Conservation (phyloP, 768 basidiomycete species). For the Exsudoporus frostii region DNA sequence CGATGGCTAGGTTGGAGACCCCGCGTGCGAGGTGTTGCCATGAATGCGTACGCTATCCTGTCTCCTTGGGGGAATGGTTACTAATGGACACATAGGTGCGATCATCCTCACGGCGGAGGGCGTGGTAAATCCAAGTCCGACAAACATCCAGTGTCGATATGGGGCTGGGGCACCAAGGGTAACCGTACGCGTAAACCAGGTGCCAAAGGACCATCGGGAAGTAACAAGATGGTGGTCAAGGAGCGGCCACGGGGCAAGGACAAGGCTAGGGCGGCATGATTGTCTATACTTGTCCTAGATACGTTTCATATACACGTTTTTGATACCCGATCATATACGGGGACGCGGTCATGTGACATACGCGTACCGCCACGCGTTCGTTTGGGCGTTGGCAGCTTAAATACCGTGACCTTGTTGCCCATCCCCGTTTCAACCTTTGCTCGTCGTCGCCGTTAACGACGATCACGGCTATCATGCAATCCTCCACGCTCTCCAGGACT, state of each 20-base stretch:
- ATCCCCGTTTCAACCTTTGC: not conserved
- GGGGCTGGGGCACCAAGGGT: slow-evolving; percentile 92
- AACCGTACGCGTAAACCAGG: slow-evolving; percentile 91
- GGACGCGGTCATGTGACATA: slow-evolving; percentile 30
- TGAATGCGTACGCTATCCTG: slow-evolving; percentile 74
- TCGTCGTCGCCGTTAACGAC: slow-evolving; percentile 6
- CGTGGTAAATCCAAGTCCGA: slow-evolving; percentile 97
- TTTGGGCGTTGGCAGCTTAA: slow-evolving; percentile 26
- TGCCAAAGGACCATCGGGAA: slow-evolving; percentile 57
- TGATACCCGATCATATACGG: slow-evolving; percentile 6
- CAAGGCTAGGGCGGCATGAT: slow-evolving; percentile 26
- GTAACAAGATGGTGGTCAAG: slow-evolving; percentile 85
- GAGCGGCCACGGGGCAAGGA: slow-evolving; percentile 78
- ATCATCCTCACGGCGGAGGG: slow-evolving; percentile 97
- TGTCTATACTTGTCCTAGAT: not conserved
- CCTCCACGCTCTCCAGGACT: slow-evolving; percentile 45
- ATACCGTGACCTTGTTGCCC: slow-evolving; percentile 13
- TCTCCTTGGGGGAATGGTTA: not conserved
- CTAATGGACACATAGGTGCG: slow-evolving; percentile 46
- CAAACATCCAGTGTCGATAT: slow-evolving; percentile 89
- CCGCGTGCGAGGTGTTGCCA: slow-evolving; percentile 89
- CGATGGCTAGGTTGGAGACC: slow-evolving; percentile 87
- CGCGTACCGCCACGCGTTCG: slow-evolving; percentile 30
- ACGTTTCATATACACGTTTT: not conserved
- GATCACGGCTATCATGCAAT: slow-evolving; percentile 13